phyloP scores from a whole-genome alignment of 495 filamentous ascomycete species.

The Daldinia vernicosa region DNA sequence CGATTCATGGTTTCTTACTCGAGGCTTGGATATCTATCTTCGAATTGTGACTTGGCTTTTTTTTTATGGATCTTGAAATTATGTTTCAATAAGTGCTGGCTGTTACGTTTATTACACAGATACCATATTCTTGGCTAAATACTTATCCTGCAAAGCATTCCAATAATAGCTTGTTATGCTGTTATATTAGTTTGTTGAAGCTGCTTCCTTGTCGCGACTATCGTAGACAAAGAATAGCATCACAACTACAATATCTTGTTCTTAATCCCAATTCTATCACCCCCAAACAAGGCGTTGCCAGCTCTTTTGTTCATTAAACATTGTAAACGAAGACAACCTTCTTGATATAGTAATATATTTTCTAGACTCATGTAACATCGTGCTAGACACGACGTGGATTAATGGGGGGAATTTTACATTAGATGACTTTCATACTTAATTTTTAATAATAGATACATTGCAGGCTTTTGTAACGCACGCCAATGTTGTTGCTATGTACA shows the following conservation, averaged over 20 bases:
- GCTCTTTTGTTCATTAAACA: neutral
- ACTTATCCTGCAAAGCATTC: neutral
- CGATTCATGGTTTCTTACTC: neutral
- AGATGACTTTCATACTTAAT: conserved; percentile 16
- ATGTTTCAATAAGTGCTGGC: neutral
- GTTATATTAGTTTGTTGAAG: neutral
- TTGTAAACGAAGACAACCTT: neutral
- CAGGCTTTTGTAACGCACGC: conserved; percentile 15
- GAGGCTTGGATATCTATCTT: neutral
- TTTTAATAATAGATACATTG: conserved; percentile 20
- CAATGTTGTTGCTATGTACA: conserved; percentile 39
- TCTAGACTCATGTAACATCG: neutral
- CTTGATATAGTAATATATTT: neutral
- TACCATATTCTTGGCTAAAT: neutral
- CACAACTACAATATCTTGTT: neutral
- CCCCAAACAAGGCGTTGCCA: neutral
- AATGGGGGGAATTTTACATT: conserved; percentile 8
- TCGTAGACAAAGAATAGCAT: neutral
- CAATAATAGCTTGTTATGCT: neutral
- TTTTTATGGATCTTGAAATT: no score
- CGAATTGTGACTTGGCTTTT: neutral
- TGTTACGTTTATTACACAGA: neutral
- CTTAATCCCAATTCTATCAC: neutral
- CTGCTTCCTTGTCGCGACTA: neutral
- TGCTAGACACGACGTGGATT: neutral